Base-by-base conservation (phyloP, 345 rosid species). In the Draba incana region DNA sequence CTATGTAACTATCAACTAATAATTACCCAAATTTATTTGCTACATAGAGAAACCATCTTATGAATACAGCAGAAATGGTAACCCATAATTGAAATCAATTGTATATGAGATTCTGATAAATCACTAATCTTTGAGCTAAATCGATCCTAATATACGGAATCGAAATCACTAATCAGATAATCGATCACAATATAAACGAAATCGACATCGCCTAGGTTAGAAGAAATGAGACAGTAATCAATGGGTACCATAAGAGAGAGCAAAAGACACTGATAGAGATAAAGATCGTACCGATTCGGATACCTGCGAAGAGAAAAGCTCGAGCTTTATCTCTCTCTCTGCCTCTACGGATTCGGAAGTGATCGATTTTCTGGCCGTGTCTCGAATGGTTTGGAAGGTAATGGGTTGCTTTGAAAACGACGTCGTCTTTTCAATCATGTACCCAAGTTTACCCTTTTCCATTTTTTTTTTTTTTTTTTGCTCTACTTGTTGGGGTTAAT, bases 211-310 rank as follows among this genome's bases (percentile, higher is more conserved):
- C 2, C 33, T 31, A 62, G 45, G 49, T 47, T 46, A 12, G 2
- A 31, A 5, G 20, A 20, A 20, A 60, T 38, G 10, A 28, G 44
- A 35, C 2, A 45, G 25, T 28, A 39, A 58, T 12, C 56, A 35
- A n/a, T 46, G 54, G 55, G 5, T 31, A 31, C 35, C 35, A 35
- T 35, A 35, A 35, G 8, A 35, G 38, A 35, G 38, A 9, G 2
- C 38, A 35, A 35, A 35, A 35, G 10, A 35, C 10, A 25, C 1
- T 42, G 43, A 42, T 38, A 42, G 2, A 30, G 30, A 53, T 3
- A 42, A 64, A 41, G 52, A 68, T 45, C 64, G 55, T 55, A 57
- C 63, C 72, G 51, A 56, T 56, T 66, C 41, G 20, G 20, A 20
- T 0, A 20, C 46, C 64, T 46, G 6, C 42, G 43, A 28, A 4